Conservation (phyloP, 108 stramenopile species). For the Epithemia pelagica region DNA sequence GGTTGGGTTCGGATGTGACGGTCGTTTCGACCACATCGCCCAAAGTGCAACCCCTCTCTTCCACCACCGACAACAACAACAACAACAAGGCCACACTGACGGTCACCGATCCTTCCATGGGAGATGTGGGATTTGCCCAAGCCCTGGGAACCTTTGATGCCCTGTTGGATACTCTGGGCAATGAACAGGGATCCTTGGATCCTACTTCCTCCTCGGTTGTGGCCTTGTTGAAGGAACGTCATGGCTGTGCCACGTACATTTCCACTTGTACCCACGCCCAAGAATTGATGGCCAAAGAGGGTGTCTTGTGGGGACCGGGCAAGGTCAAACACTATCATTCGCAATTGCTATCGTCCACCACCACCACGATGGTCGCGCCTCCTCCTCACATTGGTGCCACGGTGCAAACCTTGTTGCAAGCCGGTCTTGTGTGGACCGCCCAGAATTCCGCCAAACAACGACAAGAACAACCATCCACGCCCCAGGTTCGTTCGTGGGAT, state of each 20-base stretch:
- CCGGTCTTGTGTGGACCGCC: conserved; percentile 40
- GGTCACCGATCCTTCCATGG: conserved; percentile 43
- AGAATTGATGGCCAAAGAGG: conserved; percentile 52
- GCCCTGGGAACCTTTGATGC: conserved; percentile 65
- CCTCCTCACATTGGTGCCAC: conserved; percentile 54
- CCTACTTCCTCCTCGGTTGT: conserved; percentile 13
- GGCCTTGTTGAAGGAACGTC: conserved; percentile 36
- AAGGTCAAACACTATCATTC: conserved; percentile 60
- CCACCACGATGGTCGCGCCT: conserved; percentile 17
- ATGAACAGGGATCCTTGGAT: conserved; percentile 8
- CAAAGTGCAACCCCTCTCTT: background rate
- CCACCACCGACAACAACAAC: background rate
- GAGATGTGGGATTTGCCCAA: conserved; percentile 55
- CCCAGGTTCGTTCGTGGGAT: conserved; percentile 54
- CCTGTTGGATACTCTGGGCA: conserved; percentile 60
- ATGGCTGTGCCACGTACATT: conserved; percentile 47
- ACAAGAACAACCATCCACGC: conserved; percentile 21
- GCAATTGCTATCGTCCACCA: conserved; percentile 23
- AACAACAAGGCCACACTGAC: conserved; percentile 30
- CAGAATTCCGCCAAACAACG: conserved; percentile 5
- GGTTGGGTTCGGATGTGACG: conserved; percentile 54
- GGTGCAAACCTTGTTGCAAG: conserved; percentile 50
- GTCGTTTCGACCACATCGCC: conserved; percentile 46
- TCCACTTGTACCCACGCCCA: conserved; percentile 64
- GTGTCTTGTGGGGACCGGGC: conserved; percentile 63